Percentiles rank a stretch among this genome's conserved stretches.
Conservation (phyloP, 352 stramenopile genomes). For the Globisporangium sylvaticum region DNA sequence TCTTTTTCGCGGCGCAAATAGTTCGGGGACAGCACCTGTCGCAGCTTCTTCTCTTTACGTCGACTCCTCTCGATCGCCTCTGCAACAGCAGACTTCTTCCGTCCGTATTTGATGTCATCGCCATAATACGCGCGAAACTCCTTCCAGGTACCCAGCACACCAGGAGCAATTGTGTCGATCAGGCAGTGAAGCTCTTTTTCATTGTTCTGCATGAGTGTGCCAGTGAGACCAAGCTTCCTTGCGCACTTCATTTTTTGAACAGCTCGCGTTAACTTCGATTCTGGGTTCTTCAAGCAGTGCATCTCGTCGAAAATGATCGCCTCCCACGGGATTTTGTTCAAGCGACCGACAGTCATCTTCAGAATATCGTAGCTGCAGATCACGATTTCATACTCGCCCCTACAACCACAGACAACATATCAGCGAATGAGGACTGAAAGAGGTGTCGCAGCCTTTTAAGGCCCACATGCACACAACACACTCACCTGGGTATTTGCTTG, state of each 20-base stretch:
- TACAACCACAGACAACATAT: slow-evolving; percentile 36
- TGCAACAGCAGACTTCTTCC: slow-evolving; percentile 69
- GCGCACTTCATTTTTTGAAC: slow-evolving; percentile 63
- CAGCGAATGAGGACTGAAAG: slow-evolving; percentile 38
- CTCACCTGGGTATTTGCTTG: slow-evolving; percentile 56
- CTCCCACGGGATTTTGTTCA: slow-evolving; percentile 87
- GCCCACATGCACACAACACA: slow-evolving; percentile 34
- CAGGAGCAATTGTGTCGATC: slow-evolving; percentile 67
- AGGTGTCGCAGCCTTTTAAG: not conserved
- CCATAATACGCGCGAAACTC: slow-evolving; percentile 80
- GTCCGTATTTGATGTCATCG: slow-evolving; percentile 79
- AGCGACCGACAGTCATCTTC: slow-evolving; percentile 84
- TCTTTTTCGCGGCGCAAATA: slow-evolving; percentile 74
- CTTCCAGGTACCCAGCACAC: slow-evolving; percentile 51
- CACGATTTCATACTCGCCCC: slow-evolving; percentile 70
- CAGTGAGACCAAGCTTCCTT: slow-evolving; percentile 83
- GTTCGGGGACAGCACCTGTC: slow-evolving; percentile 49
- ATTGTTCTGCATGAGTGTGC: slow-evolving; percentile 88
- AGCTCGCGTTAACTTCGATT: slow-evolving; percentile 89
- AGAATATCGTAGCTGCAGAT: slow-evolving; percentile 89
- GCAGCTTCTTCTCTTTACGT: slow-evolving; percentile 69
- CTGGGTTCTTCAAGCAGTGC: slow-evolving; percentile 97
- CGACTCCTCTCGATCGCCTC: slow-evolving; percentile 55
- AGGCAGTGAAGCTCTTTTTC: slow-evolving; percentile 80
- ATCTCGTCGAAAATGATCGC: slow-evolving; percentile 98